phyloP scores from a whole-genome alignment of 164 flowering plant genomes.

The Warburgia ugandensis region DNA sequence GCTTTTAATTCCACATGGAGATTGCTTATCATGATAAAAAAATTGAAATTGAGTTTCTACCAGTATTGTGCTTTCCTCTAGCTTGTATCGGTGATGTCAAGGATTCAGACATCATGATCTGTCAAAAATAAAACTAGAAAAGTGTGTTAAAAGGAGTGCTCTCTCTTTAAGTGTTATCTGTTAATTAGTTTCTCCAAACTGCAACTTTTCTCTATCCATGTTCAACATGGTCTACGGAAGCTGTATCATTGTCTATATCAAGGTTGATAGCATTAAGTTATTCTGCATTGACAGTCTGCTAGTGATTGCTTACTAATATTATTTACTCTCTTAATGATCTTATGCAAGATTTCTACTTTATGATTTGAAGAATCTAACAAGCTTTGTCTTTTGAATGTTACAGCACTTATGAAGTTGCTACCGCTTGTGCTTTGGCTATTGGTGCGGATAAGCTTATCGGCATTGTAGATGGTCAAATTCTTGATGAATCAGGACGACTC shows the following conservation, averaged over 20 bases:
- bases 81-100: too few relatives aligned
- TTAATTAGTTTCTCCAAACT: too few relatives aligned
- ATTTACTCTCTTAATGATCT: not conserved
- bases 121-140: too few relatives aligned
- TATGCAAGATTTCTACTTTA: not conserved
- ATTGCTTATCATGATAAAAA: too few relatives aligned
- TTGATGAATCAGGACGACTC: conserved; percentile 71
- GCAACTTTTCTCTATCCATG: too few relatives aligned
- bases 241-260: not conserved
- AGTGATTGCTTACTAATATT: not conserved
- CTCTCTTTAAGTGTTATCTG: too few relatives aligned
- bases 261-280: not conserved
- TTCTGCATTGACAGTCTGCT: not conserved
- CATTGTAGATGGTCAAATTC: conserved; percentile 86
- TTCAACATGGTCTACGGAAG: too few relatives aligned
- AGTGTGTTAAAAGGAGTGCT: too few relatives aligned
- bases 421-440: conserved; percentile 93
- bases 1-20: too few relatives aligned
- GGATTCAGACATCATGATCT: too few relatives aligned
- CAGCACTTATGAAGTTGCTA: conserved; percentile 99
- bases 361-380: not conserved
- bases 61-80: too few relatives aligned
- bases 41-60: too few relatives aligned
- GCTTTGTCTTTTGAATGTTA: conserved; percentile 14
- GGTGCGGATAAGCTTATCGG: conserved; percentile 97